These are phyloP conservation scores for Cladophialophora psammophila DNA, from an alignment of 2,329 filamentous ascomycete genomes.

Conservation along the genomic window DNA sequence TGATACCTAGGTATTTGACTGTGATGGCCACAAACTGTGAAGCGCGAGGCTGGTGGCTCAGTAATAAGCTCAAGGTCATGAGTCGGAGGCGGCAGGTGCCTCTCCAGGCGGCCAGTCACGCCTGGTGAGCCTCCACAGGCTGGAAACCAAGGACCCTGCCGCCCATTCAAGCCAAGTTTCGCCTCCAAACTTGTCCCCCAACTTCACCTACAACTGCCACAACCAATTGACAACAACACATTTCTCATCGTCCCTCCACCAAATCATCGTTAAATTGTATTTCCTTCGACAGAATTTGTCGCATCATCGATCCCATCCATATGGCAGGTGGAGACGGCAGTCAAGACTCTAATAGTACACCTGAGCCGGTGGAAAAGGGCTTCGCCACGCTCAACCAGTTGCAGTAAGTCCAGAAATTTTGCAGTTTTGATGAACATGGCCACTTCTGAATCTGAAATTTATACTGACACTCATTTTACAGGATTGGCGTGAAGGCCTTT, in stretches of 20 bases:
- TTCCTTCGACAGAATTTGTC: slow-evolving; percentile 30
- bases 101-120: neutral
- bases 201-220: slow-evolving; percentile 10
- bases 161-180: neutral
- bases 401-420: slow-evolving; percentile 61
- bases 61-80: too few species aligned
- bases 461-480: slow-evolving; percentile 49
- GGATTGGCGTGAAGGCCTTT: slow-evolving; percentile 71
- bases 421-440: slow-evolving; percentile 6
- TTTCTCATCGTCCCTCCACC: slow-evolving; percentile 21
- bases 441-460: slow-evolving; percentile 30
- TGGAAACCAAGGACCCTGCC: neutral
- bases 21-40: neutral
- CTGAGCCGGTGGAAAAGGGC: slow-evolving; percentile 73
- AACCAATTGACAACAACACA: slow-evolving; percentile 1
- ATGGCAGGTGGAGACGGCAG: slow-evolving; percentile 66
- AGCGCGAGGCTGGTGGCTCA: neutral
- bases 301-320: slow-evolving; percentile 25
- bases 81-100: neutral
- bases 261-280: slow-evolving; percentile 17
- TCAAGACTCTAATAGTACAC: slow-evolving; percentile 61
- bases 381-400: slow-evolving; percentile 85
- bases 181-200: neutral
- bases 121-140: neutral
- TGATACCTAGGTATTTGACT: neutral